Conservation (phyloP, 1,139 yeast species). For the Taiozyma sp. region DNA sequence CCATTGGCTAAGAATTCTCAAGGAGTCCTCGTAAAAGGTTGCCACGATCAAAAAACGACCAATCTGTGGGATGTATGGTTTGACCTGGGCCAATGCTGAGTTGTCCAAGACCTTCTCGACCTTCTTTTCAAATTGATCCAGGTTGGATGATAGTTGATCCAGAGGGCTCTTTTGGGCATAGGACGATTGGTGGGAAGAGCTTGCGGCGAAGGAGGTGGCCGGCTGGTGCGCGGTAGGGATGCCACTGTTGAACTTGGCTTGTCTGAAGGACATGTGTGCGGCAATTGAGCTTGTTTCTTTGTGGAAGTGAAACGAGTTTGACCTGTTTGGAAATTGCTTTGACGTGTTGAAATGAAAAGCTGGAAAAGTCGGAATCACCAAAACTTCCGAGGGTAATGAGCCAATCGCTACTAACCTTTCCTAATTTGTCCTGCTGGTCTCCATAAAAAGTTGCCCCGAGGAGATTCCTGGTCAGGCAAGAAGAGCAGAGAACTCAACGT, state of each 20-base stretch:
- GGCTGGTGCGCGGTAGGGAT: conserved; percentile 6
- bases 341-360: neutral
- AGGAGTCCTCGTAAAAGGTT: conserved; percentile 87
- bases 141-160: neutral
- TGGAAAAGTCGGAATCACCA: neutral
- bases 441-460: too few species aligned
- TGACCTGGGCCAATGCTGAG: conserved; percentile 34
- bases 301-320: neutral
- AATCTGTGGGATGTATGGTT: conserved; percentile 77
- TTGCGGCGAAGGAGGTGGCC: conserved; percentile 1
- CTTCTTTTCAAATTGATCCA: conserved; percentile 14
- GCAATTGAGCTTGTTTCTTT: neutral
- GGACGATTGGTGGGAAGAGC: conserved; percentile 1
- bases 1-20: conserved; percentile 88
- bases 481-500: too few species aligned
- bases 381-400: neutral
- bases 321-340: neutral
- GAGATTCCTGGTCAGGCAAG: too few species aligned
- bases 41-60: conserved; percentile 93
- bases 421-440: too few species aligned
- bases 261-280: conserved; percentile 22
- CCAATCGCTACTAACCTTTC: too few species aligned
- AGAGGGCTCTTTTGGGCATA: conserved; percentile 4
- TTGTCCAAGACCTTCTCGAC: conserved; percentile 35
- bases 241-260: conserved; percentile 24